Conservation (phyloP, 768 basidiomycete species). For the Pisolithus marmoratus region DNA sequence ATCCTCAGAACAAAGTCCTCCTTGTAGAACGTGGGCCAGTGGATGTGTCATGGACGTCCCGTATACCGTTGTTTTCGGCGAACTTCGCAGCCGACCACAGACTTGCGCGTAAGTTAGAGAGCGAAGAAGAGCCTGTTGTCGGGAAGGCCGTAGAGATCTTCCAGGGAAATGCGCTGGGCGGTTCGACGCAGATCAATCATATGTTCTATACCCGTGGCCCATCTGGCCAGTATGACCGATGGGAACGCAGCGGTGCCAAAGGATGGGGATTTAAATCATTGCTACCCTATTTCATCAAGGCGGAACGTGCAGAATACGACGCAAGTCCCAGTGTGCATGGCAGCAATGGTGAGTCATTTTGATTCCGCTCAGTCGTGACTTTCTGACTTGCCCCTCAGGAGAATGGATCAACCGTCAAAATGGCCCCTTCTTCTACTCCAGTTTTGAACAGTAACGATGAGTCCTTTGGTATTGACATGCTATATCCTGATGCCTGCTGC, state of each 20-base stretch:
- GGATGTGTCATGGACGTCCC: slow-evolving; percentile 22
- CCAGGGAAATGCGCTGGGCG: slow-evolving; percentile 33
- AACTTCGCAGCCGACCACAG: slow-evolving; percentile 9
- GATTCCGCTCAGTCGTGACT: not conserved
- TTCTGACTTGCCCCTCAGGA: not conserved
- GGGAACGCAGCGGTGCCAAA: slow-evolving; percentile 22
- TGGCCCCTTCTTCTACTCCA: not conserved
- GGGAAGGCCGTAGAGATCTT: slow-evolving; percentile 11
- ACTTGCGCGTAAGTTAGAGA: not conserved
- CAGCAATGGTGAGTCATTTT: not conserved
- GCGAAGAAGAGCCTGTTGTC: slow-evolving; percentile 2
- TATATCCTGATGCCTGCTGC: not conserved
- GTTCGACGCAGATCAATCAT: slow-evolving; percentile 41
- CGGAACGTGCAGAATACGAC: slow-evolving; percentile 15
- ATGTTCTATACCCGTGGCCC: slow-evolving; percentile 28
- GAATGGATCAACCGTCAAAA: slow-evolving; percentile 3
- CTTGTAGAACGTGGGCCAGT: slow-evolving; percentile 31
- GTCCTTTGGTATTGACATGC: not conserved
- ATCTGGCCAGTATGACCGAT: slow-evolving; percentile 27
- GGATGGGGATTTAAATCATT: slow-evolving; percentile 32
- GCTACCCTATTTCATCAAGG: slow-evolving; percentile 29
- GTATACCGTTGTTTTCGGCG: slow-evolving; percentile 28
- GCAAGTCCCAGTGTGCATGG: slow-evolving; percentile 5
- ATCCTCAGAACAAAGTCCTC: slow-evolving; percentile 24
- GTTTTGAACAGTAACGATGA: not conserved